phyloP scores from a whole-genome alignment of 225 moss, liverwort and hornwort species.

The Asterella californica region DNA sequence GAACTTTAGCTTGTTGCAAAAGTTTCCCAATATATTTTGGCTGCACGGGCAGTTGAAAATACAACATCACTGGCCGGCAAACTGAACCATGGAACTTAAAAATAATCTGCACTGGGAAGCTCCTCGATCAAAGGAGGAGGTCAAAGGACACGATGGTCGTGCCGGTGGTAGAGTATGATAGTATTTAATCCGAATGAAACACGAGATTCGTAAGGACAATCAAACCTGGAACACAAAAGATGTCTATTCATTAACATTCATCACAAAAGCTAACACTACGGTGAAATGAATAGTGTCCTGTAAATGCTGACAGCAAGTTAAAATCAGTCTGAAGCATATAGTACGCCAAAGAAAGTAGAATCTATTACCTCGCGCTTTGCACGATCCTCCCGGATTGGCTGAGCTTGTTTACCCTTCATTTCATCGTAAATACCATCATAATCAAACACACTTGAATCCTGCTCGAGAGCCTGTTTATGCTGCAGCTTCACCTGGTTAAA shows the following conservation, averaged over 20 bases:
- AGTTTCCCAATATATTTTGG: slow-evolving; percentile 91
- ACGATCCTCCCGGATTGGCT: slow-evolving; percentile 84
- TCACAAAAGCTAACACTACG: neutral
- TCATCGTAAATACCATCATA: slow-evolving; percentile 95
- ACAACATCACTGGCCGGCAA: neutral
- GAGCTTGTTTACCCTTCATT: slow-evolving; percentile 92
- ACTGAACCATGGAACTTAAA: neutral
- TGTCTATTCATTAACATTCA: neutral
- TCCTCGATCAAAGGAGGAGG: too few relatives aligned
- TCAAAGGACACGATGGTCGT: too few relatives aligned
- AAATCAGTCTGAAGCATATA: neutral
- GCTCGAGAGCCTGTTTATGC: slow-evolving; percentile 71
- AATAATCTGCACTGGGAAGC: neutral
- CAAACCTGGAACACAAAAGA: neutral
- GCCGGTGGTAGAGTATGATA: neutral
- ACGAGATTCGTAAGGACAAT: neutral
- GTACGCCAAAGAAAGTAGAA: neutral
- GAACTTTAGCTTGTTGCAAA: slow-evolving; percentile 77
- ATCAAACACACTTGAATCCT: slow-evolving; percentile 80
- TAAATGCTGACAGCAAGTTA: neutral
- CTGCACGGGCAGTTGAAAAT: slow-evolving; percentile 29
- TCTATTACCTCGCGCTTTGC: slow-evolving; percentile 75
- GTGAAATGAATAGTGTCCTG: neutral
- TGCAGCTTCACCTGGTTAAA: slow-evolving; percentile 73
- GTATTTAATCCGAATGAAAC: neutral